Evolutionary conservation across 129 eudicot genomes (phyloP).

Genomic region (Tagetes patula): DNA sequence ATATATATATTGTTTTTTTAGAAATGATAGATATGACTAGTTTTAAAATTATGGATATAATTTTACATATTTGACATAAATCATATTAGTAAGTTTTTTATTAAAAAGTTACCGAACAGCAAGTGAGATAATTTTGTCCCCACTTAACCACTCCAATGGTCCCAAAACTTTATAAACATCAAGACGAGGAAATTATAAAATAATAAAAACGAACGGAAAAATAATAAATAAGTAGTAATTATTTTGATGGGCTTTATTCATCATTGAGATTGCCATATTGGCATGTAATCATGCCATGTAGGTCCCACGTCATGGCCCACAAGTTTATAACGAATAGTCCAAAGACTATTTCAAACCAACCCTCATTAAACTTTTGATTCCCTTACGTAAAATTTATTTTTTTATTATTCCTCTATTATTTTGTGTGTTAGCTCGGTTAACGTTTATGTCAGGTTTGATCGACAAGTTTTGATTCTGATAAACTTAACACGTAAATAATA

Average conservation of each 20-base stretch:
- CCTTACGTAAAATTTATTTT: neutral
- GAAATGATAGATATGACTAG: no score
- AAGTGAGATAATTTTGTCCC: slow-evolving; percentile 43
- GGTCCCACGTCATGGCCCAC: slow-evolving; percentile 30
- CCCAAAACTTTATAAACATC: slow-evolving; percentile 42
- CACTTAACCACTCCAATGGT: slow-evolving; percentile 40
- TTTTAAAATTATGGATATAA: no score
- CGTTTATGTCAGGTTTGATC: no score
- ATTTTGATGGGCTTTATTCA: slow-evolving; percentile 39
- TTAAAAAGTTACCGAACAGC: neutral
- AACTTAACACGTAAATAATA: no score
- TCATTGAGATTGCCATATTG: slow-evolving; percentile 38
- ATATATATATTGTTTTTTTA: no score
- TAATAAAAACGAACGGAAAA: slow-evolving; percentile 6
- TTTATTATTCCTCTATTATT: neutral
- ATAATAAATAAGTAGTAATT: slow-evolving; percentile 26
- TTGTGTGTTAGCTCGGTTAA: no score
- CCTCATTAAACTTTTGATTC: slow-evolving; percentile 17
- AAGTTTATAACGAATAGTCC: slow-evolving; percentile 16
- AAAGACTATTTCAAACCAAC: slow-evolving; percentile 35
- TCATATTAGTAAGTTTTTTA: neutral
- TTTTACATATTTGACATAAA: neutral
- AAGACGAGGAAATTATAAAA: slow-evolving; percentile 28
- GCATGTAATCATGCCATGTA: slow-evolving; percentile 26
- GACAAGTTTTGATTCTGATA: no score